Evolutionary conservation across 2,329 filamentous ascomycete genomes (phyloP), one percentile per base, ranked within the genome.

Genomic region (Neopestalotiopsis clavispora): DNA sequence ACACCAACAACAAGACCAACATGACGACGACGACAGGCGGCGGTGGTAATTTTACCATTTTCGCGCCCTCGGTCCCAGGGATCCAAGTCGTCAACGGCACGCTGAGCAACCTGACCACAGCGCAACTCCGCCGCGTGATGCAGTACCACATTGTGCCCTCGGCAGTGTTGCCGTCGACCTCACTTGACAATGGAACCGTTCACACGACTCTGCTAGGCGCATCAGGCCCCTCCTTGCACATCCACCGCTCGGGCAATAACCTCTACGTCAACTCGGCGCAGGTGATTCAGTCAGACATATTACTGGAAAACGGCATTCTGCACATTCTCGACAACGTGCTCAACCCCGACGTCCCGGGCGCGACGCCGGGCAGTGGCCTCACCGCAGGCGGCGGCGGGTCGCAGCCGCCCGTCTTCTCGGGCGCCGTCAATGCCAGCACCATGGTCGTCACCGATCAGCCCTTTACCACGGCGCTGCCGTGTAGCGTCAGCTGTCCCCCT

Each of bases 141-240:
- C 74, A 80, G 32, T 90, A 90, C 78, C 88, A 90, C 76, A 80
- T 90, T 61, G 79, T 90, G 32, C 83, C 84, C n/a, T 84, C 82
- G 66, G 80, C 81, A 6, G 83, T 90, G 1, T 78, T 84, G 2
- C 89, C 89, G 75, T 87, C 85, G 20, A 79, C 81, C 1, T 69
- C 74, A 49, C 77, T 85, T 20, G 6, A 42, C 20, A 68, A 68
- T 32, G 67, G 60, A 5, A 71, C 75, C 7, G 68, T 68, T 4
- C 72, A 80, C 14, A n/a, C 67, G 1, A 84, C 84, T 0, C 77
- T 87, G 1, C 79, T 82, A 86, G 32, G 83, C 84, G 23, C 76
- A 78, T 61, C 72, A 77, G 40, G 75, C 75, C 4, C 82, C 14
- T 76, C 78, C 1, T 73, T 87, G 30, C 78, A 74, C 28, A 74